phyloP scores from a whole-genome alignment of 2,329 filamentous ascomycete species.

The Tolypocladium pustulatum region DNA sequence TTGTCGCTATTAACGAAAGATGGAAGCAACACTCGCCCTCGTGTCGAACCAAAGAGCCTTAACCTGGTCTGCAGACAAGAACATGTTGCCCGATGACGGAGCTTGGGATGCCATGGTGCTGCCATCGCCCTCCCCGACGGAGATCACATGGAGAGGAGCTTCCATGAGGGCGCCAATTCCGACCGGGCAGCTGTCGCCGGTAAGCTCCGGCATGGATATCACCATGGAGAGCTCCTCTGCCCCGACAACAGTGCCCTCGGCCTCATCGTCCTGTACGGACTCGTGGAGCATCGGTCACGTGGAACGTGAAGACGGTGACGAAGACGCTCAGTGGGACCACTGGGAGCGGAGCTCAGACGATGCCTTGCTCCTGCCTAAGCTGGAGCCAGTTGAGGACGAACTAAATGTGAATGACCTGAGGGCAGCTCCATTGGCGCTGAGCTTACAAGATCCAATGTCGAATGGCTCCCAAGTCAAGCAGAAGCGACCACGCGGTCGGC shows the following conservation, averaged over 20 bases:
- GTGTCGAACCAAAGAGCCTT: constrained; percentile 30
- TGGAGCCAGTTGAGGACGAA: constrained; percentile 47
- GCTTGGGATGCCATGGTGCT: constrained; percentile 14
- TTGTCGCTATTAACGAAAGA: constrained; percentile 32
- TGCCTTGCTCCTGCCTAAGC: constrained; percentile 38
- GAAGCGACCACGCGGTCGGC: constrained; percentile 66
- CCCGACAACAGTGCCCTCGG: constrained; percentile 33
- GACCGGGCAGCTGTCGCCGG: constrained; percentile 40
- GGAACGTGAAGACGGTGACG: constrained; percentile 26
- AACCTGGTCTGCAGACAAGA: constrained; percentile 34
- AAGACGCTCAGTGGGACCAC: constrained; percentile 36
- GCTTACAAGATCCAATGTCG: constrained; percentile 8
- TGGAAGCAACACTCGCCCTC: constrained; percentile 34
- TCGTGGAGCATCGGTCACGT: constrained; percentile 32
- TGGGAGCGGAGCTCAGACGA: constrained; percentile 40
- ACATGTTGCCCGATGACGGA: constrained; percentile 32
- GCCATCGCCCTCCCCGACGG: constrained; percentile 22
- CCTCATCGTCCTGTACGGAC: constrained; percentile 34
- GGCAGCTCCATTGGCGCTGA: constrained; percentile 21
- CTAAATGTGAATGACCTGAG: constrained; percentile 43
- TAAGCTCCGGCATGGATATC: constrained; percentile 39
- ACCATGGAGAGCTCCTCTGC: constrained; percentile 26
- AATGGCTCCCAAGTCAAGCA: constrained; percentile 26
- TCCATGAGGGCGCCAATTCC: constrained; percentile 20
- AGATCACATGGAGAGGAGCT: constrained; percentile 16